Conservation (phyloP, 164 flowering plant species). For the Dillenia turbinata region DNA sequence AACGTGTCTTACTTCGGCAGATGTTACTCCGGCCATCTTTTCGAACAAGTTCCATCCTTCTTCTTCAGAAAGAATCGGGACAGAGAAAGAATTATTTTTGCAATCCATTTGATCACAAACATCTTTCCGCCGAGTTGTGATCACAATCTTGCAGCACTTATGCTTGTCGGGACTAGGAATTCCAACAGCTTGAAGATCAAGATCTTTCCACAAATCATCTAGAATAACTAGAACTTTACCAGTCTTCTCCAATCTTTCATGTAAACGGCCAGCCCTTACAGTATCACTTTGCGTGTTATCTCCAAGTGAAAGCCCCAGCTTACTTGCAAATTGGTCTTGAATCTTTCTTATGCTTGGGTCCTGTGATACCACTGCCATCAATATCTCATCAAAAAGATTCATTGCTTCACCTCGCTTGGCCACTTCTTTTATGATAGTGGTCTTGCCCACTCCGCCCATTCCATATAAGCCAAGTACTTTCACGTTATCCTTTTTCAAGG, state of each 20-base stretch:
- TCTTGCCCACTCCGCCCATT: slow-evolving; percentile 7
- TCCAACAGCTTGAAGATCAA: slow-evolving; percentile 4
- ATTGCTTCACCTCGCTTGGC: slow-evolving; percentile 4
- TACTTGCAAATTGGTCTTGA: slow-evolving; percentile 8
- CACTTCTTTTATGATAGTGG: slow-evolving; percentile 7
- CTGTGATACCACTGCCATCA: slow-evolving; percentile 7
- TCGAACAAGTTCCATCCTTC: slow-evolving; percentile 4
- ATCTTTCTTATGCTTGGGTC: slow-evolving; percentile 1
- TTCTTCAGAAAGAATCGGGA: background rate
- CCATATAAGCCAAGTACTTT: background rate
- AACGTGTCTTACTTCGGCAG: background rate
- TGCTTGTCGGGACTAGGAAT: background rate
- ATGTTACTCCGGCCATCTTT: background rate
- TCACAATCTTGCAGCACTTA: slow-evolving; percentile 4
- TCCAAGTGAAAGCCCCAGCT: background rate
- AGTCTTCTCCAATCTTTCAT: slow-evolving; percentile 1
- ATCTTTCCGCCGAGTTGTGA: slow-evolving; percentile 1
- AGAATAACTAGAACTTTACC: slow-evolving; percentile 8
- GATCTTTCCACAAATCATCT: slow-evolving; percentile 12
- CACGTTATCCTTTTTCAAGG: background rate
- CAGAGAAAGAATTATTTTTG: background rate
- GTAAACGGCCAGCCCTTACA: background rate
- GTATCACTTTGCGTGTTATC: background rate
- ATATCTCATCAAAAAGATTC: slow-evolving; percentile 5
- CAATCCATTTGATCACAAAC: background rate